Evolutionary conservation across 2,329 filamentous ascomycete genomes (phyloP).

Genomic region (Claviceps capensis): DNA sequence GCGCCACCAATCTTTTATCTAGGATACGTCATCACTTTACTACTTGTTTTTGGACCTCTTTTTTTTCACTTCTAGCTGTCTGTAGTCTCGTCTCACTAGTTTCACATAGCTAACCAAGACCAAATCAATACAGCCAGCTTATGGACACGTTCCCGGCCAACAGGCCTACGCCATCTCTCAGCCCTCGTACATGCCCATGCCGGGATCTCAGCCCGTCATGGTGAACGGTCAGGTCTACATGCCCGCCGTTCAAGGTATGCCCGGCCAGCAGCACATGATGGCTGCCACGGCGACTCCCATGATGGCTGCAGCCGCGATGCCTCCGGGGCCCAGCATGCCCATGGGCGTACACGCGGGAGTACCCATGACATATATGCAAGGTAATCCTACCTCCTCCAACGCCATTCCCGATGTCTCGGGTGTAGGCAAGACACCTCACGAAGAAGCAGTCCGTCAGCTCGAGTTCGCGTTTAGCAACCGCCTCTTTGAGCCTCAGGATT

Average conservation of each 20-base stretch:
- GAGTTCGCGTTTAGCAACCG: slow-evolving; percentile 35
- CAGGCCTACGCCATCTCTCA: slow-evolving; percentile 20
- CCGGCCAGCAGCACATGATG: slow-evolving; percentile 11
- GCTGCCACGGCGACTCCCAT: slow-evolving; percentile 6
- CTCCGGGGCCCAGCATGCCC: slow-evolving; percentile 11
- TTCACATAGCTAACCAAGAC: slow-evolving; percentile 6
- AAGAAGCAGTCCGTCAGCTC: slow-evolving; percentile 32
- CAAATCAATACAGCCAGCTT: slow-evolving; percentile 16
- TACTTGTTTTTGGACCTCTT: background rate
- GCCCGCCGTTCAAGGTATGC: slow-evolving; percentile 9
- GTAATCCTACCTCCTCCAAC: slow-evolving; percentile 17
- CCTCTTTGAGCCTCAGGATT: slow-evolving; percentile 44
- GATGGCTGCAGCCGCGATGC: slow-evolving; percentile 10
- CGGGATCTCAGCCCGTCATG: slow-evolving; percentile 19
- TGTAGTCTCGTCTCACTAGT: no score
- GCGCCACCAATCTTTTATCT: no score
- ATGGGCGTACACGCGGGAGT: slow-evolving; percentile 10
- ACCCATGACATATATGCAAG: slow-evolving; percentile 24
- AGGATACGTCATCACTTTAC: background rate
- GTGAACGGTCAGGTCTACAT: slow-evolving; percentile 17
- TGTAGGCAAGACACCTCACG: slow-evolving; percentile 35
- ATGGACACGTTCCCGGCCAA: slow-evolving; percentile 15
- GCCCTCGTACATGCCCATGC: slow-evolving; percentile 8
- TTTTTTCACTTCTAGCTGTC: slow-evolving; percentile 1
- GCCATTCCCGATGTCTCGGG: slow-evolving; percentile 34